Base-by-base conservation (phyloP, 257 asterid genomes). In the Solanum chmielewskii region DNA sequence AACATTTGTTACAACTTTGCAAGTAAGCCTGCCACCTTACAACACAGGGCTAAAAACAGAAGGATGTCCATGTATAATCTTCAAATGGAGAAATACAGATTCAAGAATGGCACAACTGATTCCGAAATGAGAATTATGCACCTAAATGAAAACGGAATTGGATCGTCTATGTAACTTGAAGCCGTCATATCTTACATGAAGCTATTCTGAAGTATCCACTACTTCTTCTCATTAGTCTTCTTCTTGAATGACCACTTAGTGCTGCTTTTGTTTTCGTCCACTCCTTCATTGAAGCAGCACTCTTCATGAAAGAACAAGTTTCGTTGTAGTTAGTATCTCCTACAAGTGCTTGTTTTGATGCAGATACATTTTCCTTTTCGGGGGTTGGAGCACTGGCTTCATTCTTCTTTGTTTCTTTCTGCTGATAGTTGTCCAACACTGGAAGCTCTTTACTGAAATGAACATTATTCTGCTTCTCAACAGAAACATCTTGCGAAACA, bases 261-360 rank as follows among this genome's bases (percentile, higher is more conserved):
- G 96, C 92, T 8, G 96, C 93, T 89, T 90, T 96, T 39, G 92
- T 68, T 87, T 91, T 96, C 80, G 44, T 85, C 98, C 97, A 96
- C 88, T 95, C 94, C 89, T 90, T 96, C 95, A 91, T 66, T 47
- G 98, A 96, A 88, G 96, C 92, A 88, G 91, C 87, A 87, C 87
- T 95, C 90, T 91, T 96, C 94, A 93, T 93, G 91, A 96, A 96
- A 80, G 94, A 92, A 89, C 93, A 96, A 66, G 92, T 89, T 87
- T 90, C 95, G 23, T 92, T 91, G 2, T 87, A 69, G 68, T 90
- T 92, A 49, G 86, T 73, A 45, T 87, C 94, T 74, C 84, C 91
- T 7, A 82, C 11, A 33, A 89, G 41, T n/a, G 88, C 88, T 85
- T 88, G 88, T 23, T 90, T 87, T 44, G 75, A 86, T 27, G 25